Base-by-base conservation (phyloP, 2,329 filamentous ascomycete species). In the Alternaria brassicicola region DNA sequence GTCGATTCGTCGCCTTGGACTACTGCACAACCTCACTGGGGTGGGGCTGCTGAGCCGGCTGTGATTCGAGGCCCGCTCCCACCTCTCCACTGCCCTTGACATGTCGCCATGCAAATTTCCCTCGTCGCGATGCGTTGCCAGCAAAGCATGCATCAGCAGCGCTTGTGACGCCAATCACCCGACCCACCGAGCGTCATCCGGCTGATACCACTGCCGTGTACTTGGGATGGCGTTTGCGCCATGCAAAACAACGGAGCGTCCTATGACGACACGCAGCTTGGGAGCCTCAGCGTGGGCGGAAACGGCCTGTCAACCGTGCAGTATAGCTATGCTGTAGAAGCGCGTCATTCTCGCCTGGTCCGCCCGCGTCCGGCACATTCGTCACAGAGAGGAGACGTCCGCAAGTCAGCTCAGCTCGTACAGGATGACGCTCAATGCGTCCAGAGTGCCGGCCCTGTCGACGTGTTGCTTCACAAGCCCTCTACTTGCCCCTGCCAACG, bases 111-210 rank as follows among this genome's bases (percentile, higher is more conserved):
- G 69, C 67, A 69, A 56, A 56, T 41, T 33, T 38, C 54, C 55
- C 21, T 39, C 53, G 55, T 59, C 57, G 57, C 59, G 67, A 66
- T 71, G 72, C 73, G 70, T 64, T 74, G 74, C 73, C 73, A 76
- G 68, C 74, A 58, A 66, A 75, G 72, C 73, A 68, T 75, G 73
- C 73, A 69, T 66, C 53, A 54, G 58, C 60, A 67, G 69, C 69
- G 68, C 67, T 69, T 68, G 69, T 65, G 65, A 69, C 66, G 64
- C 70, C 68, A 70, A 74, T 69, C 66, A 67, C 43, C 64, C 66
- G 64, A 64, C 26, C 57, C 56, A 47, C 35, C 45, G 38, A 62
- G 46, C 61, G 59, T 61, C 65, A 62, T 62, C 60, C 55, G 57
- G 48, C 48, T 54, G 62, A 64, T 71, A 57, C 66, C 68, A 69